A percentile compares a stretch with the other conserved stretches of the same genome.
These are phyloP conservation scores for Penicillium sp. DNA, from an alignment of 2,329 filamentous ascomycete genomes.

Conservation along the genomic window DNA sequence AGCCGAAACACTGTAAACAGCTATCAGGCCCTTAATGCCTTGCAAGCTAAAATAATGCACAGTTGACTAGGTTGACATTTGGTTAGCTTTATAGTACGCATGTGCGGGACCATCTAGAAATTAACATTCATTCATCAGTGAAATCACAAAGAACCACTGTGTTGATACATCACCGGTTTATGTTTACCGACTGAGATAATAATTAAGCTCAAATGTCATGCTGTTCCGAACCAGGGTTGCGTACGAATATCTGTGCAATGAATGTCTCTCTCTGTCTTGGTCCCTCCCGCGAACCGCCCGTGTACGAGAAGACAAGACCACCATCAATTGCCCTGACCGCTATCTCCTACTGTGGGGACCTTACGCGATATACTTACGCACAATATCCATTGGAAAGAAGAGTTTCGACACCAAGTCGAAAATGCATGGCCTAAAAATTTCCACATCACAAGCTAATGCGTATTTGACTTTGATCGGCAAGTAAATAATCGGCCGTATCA, in stretches of 20 bases:
- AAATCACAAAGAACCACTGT: too few species aligned
- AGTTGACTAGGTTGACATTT: too few species aligned
- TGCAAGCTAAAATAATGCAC: too few species aligned
- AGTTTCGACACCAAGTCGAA: slow-evolving; percentile 1
- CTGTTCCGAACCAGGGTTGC: neutral
- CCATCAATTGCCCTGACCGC: neutral
- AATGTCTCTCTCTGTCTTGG: neutral
- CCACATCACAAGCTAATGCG: too few species aligned
- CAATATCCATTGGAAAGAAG: slow-evolving; percentile 9
- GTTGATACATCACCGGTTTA: too few species aligned
- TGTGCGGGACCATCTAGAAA: too few species aligned
- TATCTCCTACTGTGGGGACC: slow-evolving; percentile 11
- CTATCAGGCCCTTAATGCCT: too few species aligned
- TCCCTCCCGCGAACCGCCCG: neutral
- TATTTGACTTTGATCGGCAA: too few species aligned
- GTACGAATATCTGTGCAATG: neutral
- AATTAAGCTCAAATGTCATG: neutral
- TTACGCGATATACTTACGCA: slow-evolving; percentile 9
- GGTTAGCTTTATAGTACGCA: too few species aligned
- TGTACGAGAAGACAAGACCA: neutral
- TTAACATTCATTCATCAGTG: too few species aligned
- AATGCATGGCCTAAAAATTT: neutral
- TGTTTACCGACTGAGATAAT: too few species aligned
- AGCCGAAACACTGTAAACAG: too few species aligned
- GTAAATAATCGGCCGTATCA: neutral